Base-by-base conservation (phyloP, 345 rosid species). In the Corchorus capsularis region DNA sequence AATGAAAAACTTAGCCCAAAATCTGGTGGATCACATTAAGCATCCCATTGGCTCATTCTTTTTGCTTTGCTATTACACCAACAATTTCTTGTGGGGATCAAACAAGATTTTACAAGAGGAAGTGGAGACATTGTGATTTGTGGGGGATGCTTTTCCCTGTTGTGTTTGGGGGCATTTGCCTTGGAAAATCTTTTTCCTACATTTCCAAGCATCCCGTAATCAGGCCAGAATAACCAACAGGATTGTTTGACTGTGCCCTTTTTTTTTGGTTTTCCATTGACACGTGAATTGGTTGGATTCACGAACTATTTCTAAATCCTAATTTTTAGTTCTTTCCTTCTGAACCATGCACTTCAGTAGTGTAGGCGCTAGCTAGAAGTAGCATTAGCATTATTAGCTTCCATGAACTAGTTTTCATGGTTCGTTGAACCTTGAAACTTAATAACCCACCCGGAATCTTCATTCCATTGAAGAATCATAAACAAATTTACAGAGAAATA, bases 1-100 rank as follows among this genome's bases (percentile, higher is more conserved):
- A 37, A 16, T 4, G 6, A 39, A 39, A 6, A 11, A 22, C 47
- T 50, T 69, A 27, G 57, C 32, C n/a, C 59, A 56, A 32, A 47
- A 69, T 69, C 16, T 69, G 43, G 46, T 10, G 73, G 46, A 17
- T 69, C 32, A 69, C 52, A 69, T n/a, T n/a, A 17, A 16, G 15
- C 47, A 34, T 52, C 14, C 47, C 34, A 50, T 69, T 35, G 34
- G 47, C 47, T 70, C 59, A 32, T 1, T 11, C 37, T 53, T 34
- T 46, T 27, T 27, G 27, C 27, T 27, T 27, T 27, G 27, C 27
- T 27, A n/a, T n/a, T 27, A 27, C 27, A 27, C 27, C 27, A 27
- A 27, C 1, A n/a, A n/a, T 27, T 27, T 27, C 27, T 27, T 27
- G 27, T 27, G 27, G 27, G 27, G 27, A n/a, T n/a, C n/a, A 27